These are phyloP conservation scores for Prototheca stagnorum DNA, from an alignment of 163 green algal genomes.

Conservation along the genomic window DNA sequence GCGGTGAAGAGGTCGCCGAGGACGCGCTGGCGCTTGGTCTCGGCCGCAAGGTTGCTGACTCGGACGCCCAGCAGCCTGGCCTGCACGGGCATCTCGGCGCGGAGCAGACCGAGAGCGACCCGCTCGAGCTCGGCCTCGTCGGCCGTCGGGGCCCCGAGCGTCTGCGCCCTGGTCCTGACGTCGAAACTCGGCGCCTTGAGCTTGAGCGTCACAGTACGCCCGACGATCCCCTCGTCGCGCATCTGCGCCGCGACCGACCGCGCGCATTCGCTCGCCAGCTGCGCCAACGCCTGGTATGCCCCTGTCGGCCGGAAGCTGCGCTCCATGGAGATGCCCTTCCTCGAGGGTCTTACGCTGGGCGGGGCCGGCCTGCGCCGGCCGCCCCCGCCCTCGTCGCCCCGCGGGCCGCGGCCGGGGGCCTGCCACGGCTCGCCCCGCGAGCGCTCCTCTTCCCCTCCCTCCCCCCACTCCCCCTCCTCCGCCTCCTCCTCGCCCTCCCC, in stretches of 20 bases:
- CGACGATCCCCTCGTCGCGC: conserved; percentile 49
- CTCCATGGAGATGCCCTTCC: conserved; percentile 70
- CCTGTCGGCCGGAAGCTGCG: conserved; percentile 51
- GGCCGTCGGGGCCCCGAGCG: conserved; percentile 26
- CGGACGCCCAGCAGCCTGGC: conserved; percentile 64
- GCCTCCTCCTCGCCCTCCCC: too few species aligned
- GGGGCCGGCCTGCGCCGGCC: conserved; percentile 16
- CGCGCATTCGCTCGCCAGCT: conserved; percentile 42
- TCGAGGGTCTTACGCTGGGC: conserved; percentile 18
- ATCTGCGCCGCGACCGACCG: conserved; percentile 54
- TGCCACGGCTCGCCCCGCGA: not conserved
- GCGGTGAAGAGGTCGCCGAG: too few species aligned
- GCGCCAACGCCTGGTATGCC: conserved; percentile 24
- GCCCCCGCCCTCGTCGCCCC: conserved; percentile 29
- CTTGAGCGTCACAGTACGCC: conserved; percentile 74
- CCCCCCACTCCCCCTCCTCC: too few species aligned
- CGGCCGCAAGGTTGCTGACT: too few species aligned
- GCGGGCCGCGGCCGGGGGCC: conserved; percentile 5
- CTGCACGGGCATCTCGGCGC: conserved; percentile 35
- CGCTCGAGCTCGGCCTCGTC: conserved; percentile 29
- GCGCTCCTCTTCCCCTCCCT: not conserved
- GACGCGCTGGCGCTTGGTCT: too few species aligned
- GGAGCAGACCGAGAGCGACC: conserved; percentile 26
- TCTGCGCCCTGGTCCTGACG: conserved; percentile 34
- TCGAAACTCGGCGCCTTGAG: conserved; percentile 71